A percentile compares a stretch with the other conserved stretches of the same genome.
phyloP scores from a whole-genome alignment of 2,329 filamentous ascomycete species.

The Karstenula rhodostoma region DNA sequence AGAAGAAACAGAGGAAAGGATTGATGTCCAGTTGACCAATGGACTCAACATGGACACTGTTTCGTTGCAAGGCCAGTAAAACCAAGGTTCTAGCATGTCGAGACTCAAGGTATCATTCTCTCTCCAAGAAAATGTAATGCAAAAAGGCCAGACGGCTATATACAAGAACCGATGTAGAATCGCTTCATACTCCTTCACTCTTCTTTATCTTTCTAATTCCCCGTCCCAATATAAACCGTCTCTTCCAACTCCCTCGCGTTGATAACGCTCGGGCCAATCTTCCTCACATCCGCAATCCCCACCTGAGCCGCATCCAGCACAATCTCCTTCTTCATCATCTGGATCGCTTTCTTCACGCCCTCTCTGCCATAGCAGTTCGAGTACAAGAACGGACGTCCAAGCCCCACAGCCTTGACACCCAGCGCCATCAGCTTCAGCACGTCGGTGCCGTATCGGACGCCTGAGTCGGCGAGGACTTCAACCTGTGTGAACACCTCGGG shows the following conservation, averaged over 20 bases:
- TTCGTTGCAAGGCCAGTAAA: too few relatives aligned
- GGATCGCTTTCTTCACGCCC: constrained; percentile 65
- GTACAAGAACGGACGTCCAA: constrained; percentile 59
- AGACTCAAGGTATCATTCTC: not conserved
- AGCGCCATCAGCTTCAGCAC: constrained; percentile 42
- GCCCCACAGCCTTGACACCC: constrained; percentile 46
- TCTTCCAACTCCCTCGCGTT: constrained; percentile 8
- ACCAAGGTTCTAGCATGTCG: too few relatives aligned
- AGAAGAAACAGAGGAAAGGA: not conserved
- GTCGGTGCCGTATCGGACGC: constrained; percentile 42
- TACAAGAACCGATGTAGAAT: not conserved
- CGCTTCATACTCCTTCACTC: not conserved
- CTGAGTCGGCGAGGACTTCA: constrained; percentile 44
- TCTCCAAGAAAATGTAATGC: not conserved
- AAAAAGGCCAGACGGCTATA: not conserved
- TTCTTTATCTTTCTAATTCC: not conserved
- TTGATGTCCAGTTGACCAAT: too few relatives aligned
- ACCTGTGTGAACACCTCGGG: constrained; percentile 43
- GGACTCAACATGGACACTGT: too few relatives aligned
- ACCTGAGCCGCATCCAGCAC: constrained; percentile 25
- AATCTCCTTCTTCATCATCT: constrained; percentile 59
- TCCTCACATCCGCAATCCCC: constrained; percentile 25
- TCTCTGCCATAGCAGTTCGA: constrained; percentile 63
- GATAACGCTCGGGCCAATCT: constrained; percentile 13
- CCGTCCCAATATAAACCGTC: constrained; percentile 4